These are phyloP conservation scores for Saccharum hybrid DNA, from an alignment of 202 grass and related monocot species.

Conservation along the genomic window DNA sequence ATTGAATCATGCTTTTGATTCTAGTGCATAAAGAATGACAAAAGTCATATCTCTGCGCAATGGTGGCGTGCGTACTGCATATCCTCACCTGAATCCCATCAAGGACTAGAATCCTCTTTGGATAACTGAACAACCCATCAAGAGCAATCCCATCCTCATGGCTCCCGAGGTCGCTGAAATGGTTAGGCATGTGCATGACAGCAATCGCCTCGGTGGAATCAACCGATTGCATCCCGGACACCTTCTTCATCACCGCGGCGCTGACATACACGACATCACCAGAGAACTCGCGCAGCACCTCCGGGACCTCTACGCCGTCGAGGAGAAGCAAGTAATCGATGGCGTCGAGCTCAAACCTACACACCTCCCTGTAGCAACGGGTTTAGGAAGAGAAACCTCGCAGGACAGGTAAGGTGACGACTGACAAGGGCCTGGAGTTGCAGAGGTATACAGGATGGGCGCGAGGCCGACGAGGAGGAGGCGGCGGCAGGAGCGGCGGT, in stretches of 20 bases:
- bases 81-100: conserved; percentile 87
- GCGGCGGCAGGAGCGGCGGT: conserved; percentile 48
- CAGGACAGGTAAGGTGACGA: background rate
- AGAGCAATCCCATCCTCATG: conserved; percentile 39
- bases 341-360: conserved; percentile 44
- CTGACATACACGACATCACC: conserved; percentile 59
- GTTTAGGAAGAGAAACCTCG: conserved; percentile 18
- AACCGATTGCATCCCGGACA: conserved; percentile 84
- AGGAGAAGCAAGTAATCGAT: conserved; percentile 70
- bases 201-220: conserved; percentile 86
- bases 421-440: background rate
- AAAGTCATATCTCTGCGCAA: background rate
- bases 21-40: background rate
- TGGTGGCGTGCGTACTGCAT: background rate
- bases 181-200: conserved; percentile 76
- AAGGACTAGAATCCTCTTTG: conserved; percentile 77
- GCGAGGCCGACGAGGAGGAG: conserved; percentile 65
- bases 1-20: background rate
- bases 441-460: conserved; percentile 63
- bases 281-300: conserved; percentile 45
- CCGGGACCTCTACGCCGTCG: conserved; percentile 54
- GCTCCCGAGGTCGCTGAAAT: conserved; percentile 52
- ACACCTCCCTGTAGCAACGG: conserved; percentile 64
- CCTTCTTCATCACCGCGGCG: conserved; percentile 78
- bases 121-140: conserved; percentile 55